Conservation (phyloP, 1,284 basidiomycete species). For the Trametes hirsuta region DNA sequence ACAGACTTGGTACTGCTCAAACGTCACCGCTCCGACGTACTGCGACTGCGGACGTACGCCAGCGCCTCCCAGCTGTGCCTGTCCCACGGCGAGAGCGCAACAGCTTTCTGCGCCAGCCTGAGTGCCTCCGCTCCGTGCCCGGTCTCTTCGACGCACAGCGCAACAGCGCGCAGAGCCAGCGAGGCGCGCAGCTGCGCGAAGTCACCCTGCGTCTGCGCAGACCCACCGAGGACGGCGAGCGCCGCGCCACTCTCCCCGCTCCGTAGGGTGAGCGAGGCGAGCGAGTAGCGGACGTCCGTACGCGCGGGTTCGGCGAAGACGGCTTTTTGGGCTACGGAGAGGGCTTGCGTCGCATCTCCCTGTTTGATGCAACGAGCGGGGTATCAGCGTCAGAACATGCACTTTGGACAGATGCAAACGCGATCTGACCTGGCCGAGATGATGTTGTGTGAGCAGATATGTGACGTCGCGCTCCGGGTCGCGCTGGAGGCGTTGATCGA, state of each 20-base stretch:
- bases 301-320: slow-evolving; percentile 59
- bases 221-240: slow-evolving; percentile 40
- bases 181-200: slow-evolving; percentile 40
- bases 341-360: slow-evolving; percentile 54
- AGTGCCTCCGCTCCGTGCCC: slow-evolving; percentile 37
- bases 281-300: slow-evolving; percentile 47
- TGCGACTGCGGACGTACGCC: slow-evolving; percentile 48
- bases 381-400: not conserved
- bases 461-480: slow-evolving; percentile 71
- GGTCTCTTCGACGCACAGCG: slow-evolving; percentile 33
- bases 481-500: slow-evolving; percentile 61
- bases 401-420: not conserved
- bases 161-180: slow-evolving; percentile 48
- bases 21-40: not conserved
- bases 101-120: slow-evolving; percentile 61
- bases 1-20: not conserved
- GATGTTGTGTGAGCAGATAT: slow-evolving; percentile 68
- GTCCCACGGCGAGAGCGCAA: slow-evolving; percentile 71
- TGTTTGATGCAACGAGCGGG: slow-evolving; percentile 28
- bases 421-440: slow-evolving; percentile 61
- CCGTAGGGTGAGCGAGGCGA: slow-evolving; percentile 60
- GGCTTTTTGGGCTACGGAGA: slow-evolving; percentile 57
- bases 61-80: slow-evolving; percentile 60
- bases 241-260: slow-evolving; percentile 45
- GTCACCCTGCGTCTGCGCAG: slow-evolving; percentile 32